These are phyloP conservation scores for Lathyrus aphaca DNA, from an alignment of 306 rosid species.

Conservation along the genomic window DNA sequence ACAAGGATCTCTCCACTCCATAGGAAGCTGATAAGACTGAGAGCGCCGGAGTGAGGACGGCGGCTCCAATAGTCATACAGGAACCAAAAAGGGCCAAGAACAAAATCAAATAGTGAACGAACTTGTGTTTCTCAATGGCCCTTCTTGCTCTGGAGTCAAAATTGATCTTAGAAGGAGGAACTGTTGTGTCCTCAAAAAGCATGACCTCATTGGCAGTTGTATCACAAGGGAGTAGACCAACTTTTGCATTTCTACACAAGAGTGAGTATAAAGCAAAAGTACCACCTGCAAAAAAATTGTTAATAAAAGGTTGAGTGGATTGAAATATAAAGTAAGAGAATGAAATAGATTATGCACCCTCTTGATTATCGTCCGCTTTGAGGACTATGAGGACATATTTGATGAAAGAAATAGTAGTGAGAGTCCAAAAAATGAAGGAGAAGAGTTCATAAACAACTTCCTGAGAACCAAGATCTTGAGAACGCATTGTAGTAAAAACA, in stretches of 20 bases:
- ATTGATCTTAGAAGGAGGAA: constrained; percentile 38
- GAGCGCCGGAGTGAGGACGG: constrained; percentile 83
- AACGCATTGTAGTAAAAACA: constrained; percentile 63
- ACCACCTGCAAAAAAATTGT: constrained; percentile 55
- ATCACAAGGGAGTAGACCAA: constrained; percentile 74
- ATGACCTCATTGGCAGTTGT: constrained; percentile 51
- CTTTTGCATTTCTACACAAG: constrained; percentile 82
- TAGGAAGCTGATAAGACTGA: constrained; percentile 77
- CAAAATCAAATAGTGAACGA: constrained; percentile 63
- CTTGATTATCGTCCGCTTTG: constrained; percentile 72
- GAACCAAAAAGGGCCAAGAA: constrained; percentile 77
- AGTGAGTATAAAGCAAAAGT: constrained; percentile 79
- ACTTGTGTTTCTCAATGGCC: constrained; percentile 66
- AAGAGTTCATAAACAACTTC: constrained; percentile 63
- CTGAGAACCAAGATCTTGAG: constrained; percentile 41
- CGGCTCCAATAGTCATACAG: constrained; percentile 74
- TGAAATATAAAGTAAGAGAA: too few species aligned
- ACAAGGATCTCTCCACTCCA: constrained; percentile 69
- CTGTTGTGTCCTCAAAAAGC: constrained; percentile 43
- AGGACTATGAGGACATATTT: constrained; percentile 72
- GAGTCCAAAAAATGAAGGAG: constrained; percentile 82
- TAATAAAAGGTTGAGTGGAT: too few species aligned
- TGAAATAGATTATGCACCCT: constrained; percentile 41
- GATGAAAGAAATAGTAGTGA: constrained; percentile 60
- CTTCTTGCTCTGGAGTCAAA: constrained; percentile 64